These are phyloP conservation scores for Taiozyma sp. DNA, from an alignment of 1,139 yeast species.

Conservation along the genomic window DNA sequence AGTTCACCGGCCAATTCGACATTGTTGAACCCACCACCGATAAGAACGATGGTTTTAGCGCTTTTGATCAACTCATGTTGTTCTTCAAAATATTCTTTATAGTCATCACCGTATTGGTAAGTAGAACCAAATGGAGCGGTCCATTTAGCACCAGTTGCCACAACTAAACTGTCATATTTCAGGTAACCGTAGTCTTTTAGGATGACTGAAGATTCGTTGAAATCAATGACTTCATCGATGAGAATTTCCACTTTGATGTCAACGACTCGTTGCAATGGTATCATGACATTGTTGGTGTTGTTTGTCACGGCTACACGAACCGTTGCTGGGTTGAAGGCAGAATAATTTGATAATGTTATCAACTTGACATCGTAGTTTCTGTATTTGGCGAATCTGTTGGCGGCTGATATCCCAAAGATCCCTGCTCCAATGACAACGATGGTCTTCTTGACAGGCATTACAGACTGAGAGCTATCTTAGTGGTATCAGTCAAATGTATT, in stretches of 20 bases:
- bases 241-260: conserved; percentile 11
- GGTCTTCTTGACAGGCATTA: background rate
- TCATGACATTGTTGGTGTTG: conserved; percentile 1
- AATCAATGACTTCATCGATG: conserved; percentile 12
- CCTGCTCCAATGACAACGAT: conserved; percentile 10
- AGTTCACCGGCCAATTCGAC: conserved; percentile 24
- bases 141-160: conserved; percentile 24
- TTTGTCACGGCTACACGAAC: conserved; percentile 6
- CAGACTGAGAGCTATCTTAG: background rate
- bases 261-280: conserved; percentile 9
- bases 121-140: conserved; percentile 15
- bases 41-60: conserved; percentile 19
- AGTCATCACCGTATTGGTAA: conserved; percentile 5
- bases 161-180: conserved; percentile 16
- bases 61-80: conserved; percentile 4
- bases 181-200: conserved; percentile 5
- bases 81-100: background rate
- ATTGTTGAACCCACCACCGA: conserved; percentile 25
- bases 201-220: conserved; percentile 12
- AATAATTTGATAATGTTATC: conserved; percentile 2
- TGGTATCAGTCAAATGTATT: background rate
- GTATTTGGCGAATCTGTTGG: conserved; percentile 4
- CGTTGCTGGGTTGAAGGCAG: conserved; percentile 2
- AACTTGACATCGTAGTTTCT: conserved; percentile 1
- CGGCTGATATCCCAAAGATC: conserved; percentile 6